Conservation (phyloP, 768 basidiomycete genomes). For the Dictyophora rubrovolvata region DNA sequence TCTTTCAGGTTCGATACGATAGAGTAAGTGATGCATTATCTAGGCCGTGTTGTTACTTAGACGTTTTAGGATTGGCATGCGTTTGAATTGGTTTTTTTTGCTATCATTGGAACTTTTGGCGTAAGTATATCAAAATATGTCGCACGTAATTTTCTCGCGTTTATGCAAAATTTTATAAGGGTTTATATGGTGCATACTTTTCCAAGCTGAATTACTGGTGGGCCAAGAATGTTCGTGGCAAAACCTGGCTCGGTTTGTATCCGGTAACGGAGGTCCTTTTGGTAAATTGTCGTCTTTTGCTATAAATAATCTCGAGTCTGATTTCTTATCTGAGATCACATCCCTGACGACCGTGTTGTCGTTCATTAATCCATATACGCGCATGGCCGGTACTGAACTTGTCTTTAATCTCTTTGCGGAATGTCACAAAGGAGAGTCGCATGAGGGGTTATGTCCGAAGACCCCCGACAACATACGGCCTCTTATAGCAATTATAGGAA, state of each 20-base stretch:
- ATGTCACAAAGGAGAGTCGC: constrained; percentile 52
- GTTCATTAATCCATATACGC: constrained; percentile 82
- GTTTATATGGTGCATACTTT: constrained; percentile 89
- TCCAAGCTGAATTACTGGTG: constrained; percentile 86
- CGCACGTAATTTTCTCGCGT: constrained; percentile 6
- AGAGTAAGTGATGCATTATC: constrained; percentile 34
- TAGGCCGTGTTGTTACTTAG: neutral
- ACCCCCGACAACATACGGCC: constrained; percentile 50
- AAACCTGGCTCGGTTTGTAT: constrained; percentile 70
- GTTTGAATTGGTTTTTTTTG: constrained; percentile 77
- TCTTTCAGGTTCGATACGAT: constrained; percentile 87
- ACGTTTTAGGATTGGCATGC: constrained; percentile 22
- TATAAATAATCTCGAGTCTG: neutral
- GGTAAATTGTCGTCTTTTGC: constrained; percentile 33
- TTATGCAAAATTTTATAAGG: constrained; percentile 33
- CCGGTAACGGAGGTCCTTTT: constrained; percentile 77
- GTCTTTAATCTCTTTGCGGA: constrained; percentile 88
- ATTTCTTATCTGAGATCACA: constrained; percentile 45
- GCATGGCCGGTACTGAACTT: constrained; percentile 93
- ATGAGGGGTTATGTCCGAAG: constrained; percentile 61
- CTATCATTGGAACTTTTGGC: constrained; percentile 82
- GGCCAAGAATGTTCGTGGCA: constrained; percentile 72
- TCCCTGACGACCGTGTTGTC: constrained; percentile 65
- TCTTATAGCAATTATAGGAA: constrained; percentile 53
- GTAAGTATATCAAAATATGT: constrained; percentile 30